Evolutionary conservation across 2,329 filamentous ascomycete species (phyloP), one percentile per base, ranked within the genome.

Genomic region (Claviceps lovelessii): DNA sequence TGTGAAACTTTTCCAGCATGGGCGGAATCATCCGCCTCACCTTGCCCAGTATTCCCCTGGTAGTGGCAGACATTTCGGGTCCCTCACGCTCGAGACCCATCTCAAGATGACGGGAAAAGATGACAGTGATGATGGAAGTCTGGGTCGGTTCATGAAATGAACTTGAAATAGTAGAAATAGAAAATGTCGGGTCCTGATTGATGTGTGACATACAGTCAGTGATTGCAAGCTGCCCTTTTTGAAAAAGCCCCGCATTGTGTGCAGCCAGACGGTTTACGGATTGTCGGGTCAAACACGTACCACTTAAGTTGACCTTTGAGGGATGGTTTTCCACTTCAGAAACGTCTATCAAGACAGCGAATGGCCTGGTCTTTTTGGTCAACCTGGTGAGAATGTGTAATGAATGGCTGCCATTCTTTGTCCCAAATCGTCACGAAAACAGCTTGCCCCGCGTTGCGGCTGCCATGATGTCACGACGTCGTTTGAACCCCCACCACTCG

Each of bases 1-100:
- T 98, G 72, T 97, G 93, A 67, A 97, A 97, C 66, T 81, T 88
- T 67, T 93, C 88, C 54, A 96, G 79, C 88, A 98, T 88, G 11
- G 93, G 93, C 60, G 93, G 93, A 57, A 98, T 81, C 75, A 98
- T 86, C 67, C 85, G 88, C 76, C 85, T 86, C 65, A 90, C 89
- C 70, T 88, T 91, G 61, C 76, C 72, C 55, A 98, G 75, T 53
- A 95, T 74, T 62, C 86, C 83, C 70, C 83, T 87, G 28, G 90
- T 88, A 31, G 83, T 73, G 59, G 79, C 72, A 58, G 85, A 84
- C 78, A 89, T 86, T 23, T 75, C 69, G 48, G 68, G 64, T 29
- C 61, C 53, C 19, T 57, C 56, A 47, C 52, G 58, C 9, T 62
- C 47, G 45, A 58, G 55, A 55, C 60, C 51, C 63, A 66, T 68